Evolutionary conservation across 495 filamentous ascomycete genomes (phyloP).

Genomic region (Aspergillus biplanus): DNA sequence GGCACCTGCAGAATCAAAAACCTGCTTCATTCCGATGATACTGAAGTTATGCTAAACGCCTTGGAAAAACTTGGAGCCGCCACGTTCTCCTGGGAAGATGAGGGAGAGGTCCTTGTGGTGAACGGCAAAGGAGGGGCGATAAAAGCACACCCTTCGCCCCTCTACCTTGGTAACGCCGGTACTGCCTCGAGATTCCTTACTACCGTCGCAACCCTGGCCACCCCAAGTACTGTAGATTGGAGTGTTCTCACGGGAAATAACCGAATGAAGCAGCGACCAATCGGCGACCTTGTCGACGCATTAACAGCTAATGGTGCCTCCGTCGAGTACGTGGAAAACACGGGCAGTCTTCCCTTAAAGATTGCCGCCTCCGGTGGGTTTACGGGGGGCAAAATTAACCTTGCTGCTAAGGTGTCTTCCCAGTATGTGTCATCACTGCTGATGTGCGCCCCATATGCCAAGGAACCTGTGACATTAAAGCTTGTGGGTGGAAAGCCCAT

Average conservation of each 20-base stretch:
- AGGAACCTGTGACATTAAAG: conserved; percentile 85
- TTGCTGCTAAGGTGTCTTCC: conserved; percentile 92
- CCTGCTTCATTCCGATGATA: conserved; percentile 94
- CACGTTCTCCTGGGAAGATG: conserved; percentile 92
- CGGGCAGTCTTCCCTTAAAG: conserved; percentile 78
- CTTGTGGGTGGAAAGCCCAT: conserved; percentile 94
- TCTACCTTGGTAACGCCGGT: conserved; percentile 96
- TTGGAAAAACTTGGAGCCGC: conserved; percentile 82
- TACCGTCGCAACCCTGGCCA: conserved; percentile 84
- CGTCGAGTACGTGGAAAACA: conserved; percentile 80
- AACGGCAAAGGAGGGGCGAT: conserved; percentile 87
- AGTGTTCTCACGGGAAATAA: conserved; percentile 91
- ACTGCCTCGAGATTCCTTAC: conserved; percentile 96
- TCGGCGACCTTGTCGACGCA: conserved; percentile 91
- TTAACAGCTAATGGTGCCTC: conserved; percentile 80
- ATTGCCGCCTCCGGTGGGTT: conserved; percentile 85
- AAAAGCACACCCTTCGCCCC: conserved; percentile 68
- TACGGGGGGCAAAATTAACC: conserved; percentile 86
- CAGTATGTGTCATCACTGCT: conserved; percentile 97
- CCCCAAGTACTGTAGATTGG: conserved; percentile 60
- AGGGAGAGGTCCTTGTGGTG: conserved; percentile 86
- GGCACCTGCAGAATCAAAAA: conserved; percentile 89
- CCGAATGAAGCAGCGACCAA: conserved; percentile 95
- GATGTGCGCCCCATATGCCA: conserved; percentile 97
- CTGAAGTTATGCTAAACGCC: conserved; percentile 93